These are phyloP conservation scores for Henckelia pumila DNA, from an alignment of 257 asterid species.

Conservation along the genomic window DNA sequence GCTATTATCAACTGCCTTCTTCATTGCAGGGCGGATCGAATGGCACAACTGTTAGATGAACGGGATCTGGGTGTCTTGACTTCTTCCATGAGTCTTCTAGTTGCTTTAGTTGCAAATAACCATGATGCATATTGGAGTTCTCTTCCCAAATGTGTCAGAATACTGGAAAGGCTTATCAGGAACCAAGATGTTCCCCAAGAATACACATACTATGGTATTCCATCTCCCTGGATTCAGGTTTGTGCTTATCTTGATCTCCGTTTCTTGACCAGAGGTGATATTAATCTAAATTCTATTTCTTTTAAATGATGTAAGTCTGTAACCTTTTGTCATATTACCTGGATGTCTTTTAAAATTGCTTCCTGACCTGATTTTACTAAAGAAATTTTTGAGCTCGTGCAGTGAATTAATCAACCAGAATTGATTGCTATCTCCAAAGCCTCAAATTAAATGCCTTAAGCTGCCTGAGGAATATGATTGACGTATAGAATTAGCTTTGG, in stretches of 20 bases:
- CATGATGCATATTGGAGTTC: constrained; percentile 98
- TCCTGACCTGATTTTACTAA: background rate
- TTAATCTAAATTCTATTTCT: background rate
- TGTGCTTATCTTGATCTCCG: constrained; percentile 29
- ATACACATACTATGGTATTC: constrained; percentile 96
- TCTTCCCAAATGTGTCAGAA: constrained; percentile 91
- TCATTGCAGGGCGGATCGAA: constrained; percentile 87
- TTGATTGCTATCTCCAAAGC: background rate
- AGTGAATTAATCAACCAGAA: background rate
- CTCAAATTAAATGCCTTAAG: background rate
- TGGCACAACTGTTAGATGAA: constrained; percentile 96
- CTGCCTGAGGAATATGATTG: background rate
- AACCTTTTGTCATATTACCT: background rate
- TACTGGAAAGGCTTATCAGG: constrained; percentile 90
- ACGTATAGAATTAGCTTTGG: background rate
- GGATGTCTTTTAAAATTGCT: background rate
- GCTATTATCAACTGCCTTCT: constrained; percentile 18
- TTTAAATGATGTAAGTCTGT: background rate
- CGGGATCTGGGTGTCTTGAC: constrained; percentile 99
- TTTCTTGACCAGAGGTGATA: background rate
- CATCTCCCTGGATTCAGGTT: constrained; percentile 99
- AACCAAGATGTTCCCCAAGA: constrained; percentile 97
- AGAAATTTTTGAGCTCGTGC: background rate
- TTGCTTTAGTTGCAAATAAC: constrained; percentile 89
- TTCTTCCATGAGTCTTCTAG: constrained; percentile 95